phyloP scores from a whole-genome alignment of 257 asterid genomes.

The Solanum arcanum region DNA sequence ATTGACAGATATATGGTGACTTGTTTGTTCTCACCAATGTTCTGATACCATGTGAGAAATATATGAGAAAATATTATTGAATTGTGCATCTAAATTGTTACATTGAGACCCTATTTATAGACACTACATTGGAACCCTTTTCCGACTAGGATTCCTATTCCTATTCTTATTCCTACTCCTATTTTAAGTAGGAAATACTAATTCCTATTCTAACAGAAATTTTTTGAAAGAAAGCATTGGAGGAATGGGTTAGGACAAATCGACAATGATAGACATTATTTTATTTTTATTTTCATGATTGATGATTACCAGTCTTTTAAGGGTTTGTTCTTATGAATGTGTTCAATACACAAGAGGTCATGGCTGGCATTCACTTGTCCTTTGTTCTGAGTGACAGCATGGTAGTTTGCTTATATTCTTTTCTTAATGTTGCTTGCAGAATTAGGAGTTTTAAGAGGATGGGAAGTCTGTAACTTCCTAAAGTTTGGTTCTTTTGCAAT shows the following conservation, averaged over 20 bases:
- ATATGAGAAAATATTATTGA: no score
- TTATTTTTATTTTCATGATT: not conserved
- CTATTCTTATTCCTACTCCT: no score
- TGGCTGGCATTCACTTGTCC: not conserved
- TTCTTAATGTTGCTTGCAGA: not conserved
- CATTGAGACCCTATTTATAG: no score
- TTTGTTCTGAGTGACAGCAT: not conserved
- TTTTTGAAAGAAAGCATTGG: not conserved
- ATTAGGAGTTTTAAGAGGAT: not conserved
- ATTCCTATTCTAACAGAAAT: not conserved
- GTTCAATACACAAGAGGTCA: not conserved
- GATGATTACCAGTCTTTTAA: not conserved
- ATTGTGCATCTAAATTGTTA: no score
- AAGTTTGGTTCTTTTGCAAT: not conserved
- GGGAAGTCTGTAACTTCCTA: not conserved
- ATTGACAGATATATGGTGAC: no score
- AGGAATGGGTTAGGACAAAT: not conserved
- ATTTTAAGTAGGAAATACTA: no score
- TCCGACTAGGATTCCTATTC: no score
- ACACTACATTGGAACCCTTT: no score
- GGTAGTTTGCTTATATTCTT: not conserved
- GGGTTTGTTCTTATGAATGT: not conserved
- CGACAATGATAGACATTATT: not conserved
- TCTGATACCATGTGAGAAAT: no score
- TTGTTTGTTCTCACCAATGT: no score